Evolutionary conservation across 2,329 filamentous ascomycete genomes (phyloP).

Genomic region (Ceratocystis ficicola): DNA sequence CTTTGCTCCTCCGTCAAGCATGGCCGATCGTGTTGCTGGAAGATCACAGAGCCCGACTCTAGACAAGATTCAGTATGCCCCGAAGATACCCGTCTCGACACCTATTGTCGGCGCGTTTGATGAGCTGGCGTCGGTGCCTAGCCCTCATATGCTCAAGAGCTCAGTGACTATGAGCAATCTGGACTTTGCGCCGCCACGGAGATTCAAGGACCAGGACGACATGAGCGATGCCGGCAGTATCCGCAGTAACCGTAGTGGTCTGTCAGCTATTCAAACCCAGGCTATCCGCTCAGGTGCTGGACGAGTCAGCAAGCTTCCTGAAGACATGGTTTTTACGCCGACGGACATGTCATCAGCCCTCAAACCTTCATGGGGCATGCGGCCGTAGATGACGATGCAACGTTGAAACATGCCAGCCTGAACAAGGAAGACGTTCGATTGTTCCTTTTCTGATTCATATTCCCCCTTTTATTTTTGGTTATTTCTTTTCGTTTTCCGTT

Average conservation of each 20-base stretch:
- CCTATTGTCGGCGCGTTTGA: slow-evolving; percentile 76
- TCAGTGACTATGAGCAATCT: slow-evolving; percentile 66
- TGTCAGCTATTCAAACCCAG: slow-evolving; percentile 56
- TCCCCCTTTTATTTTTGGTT: slow-evolving; percentile 16
- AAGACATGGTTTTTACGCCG: slow-evolving; percentile 66
- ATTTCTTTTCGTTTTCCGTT: not conserved
- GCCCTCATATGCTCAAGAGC: slow-evolving; percentile 70
- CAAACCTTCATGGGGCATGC: slow-evolving; percentile 49
- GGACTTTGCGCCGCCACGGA: slow-evolving; percentile 69
- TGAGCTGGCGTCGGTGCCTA: slow-evolving; percentile 72
- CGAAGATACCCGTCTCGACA: slow-evolving; percentile 59
- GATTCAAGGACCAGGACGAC: slow-evolving; percentile 50
- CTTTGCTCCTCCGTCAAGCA: slow-evolving; percentile 67
- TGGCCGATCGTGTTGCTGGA: slow-evolving; percentile 57
- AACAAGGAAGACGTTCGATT: slow-evolving; percentile 14
- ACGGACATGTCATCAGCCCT: slow-evolving; percentile 51
- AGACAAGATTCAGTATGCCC: slow-evolving; percentile 59
- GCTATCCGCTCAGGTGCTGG: slow-evolving; percentile 75
- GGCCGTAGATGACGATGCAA: slow-evolving; percentile 28
- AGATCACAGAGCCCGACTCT: slow-evolving; percentile 52
- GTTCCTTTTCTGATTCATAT: slow-evolving; percentile 19
- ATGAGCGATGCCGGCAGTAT: slow-evolving; percentile 58
- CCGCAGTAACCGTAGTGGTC: slow-evolving; percentile 53
- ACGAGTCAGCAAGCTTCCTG: slow-evolving; percentile 72
- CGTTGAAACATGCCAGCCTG: slow-evolving; percentile 10